These are phyloP conservation scores for Phytophthora fragariaefolia DNA, from an alignment of 352 stramenopile species.

Conservation along the genomic window DNA sequence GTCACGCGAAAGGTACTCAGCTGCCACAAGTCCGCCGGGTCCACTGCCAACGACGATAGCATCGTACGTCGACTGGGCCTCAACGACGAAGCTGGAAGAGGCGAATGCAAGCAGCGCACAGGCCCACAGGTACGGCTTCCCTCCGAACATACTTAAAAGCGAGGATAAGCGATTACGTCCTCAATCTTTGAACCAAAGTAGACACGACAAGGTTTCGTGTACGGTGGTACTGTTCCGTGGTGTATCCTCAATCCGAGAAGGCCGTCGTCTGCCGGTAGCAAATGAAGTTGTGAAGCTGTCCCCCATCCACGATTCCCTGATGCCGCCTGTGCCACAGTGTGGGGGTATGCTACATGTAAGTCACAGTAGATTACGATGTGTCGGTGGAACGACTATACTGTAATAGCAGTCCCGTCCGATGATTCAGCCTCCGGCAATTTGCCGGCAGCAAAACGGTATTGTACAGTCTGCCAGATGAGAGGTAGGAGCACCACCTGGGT, in stretches of 20 bases:
- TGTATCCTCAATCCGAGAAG: no score
- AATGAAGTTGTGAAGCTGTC: conserved; percentile 3
- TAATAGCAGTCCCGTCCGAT: conserved; percentile 20
- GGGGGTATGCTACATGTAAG: conserved; percentile 8
- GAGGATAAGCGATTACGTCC: background rate
- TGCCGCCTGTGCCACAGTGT: background rate
- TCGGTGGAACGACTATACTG: conserved; percentile 18
- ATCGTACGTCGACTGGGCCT: conserved; percentile 53
- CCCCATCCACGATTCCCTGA: conserved; percentile 1
- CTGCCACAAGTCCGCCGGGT: conserved; percentile 63
- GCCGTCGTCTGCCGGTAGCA: background rate
- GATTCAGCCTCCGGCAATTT: conserved; percentile 9
- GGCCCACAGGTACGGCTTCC: conserved; percentile 34
- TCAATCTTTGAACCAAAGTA: no score
- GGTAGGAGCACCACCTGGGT: no score
- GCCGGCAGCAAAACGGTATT: no score
- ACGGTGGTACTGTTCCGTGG: no score
- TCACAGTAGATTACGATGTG: conserved; percentile 25
- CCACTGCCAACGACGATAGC: conserved; percentile 65
- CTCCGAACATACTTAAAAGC: conserved; percentile 29
- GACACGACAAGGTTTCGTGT: conserved; percentile 6
- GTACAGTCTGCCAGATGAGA: no score
- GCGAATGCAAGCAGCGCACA: conserved; percentile 29
- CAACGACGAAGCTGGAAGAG: conserved; percentile 16
- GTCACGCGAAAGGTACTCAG: conserved; percentile 67